Conservation (phyloP, 139 green algal species). For the Chlamydomonas sphaeroides region DNA sequence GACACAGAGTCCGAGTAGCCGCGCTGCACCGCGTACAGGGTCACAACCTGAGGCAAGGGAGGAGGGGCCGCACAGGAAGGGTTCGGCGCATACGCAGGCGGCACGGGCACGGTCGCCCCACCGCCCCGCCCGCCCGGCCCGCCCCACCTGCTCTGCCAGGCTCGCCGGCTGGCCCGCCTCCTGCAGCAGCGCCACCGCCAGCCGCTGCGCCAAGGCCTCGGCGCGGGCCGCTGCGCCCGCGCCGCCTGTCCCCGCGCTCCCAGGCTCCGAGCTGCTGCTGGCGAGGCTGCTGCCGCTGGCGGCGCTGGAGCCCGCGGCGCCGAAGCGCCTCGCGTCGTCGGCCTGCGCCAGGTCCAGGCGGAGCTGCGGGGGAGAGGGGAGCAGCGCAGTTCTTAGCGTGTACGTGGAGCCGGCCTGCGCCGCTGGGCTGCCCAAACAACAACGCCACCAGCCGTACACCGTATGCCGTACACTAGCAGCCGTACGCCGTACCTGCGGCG, state of each 20-base stretch:
- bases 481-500: conserved; percentile 65
- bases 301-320: not conserved
- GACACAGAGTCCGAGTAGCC: conserved; percentile 53
- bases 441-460: too few relatives aligned
- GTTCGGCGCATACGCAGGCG: too few relatives aligned
- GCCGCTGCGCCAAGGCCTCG: conserved; percentile 41
- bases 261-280: not conserved
- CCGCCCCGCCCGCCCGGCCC: too few relatives aligned
- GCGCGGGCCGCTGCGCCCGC: conserved; percentile 30
- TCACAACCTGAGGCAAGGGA: conserved; percentile 60
- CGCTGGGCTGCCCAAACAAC: too few relatives aligned
- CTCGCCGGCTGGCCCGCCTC: conserved; percentile 48
- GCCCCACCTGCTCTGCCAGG: conserved; percentile 21
- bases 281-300: not conserved
- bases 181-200: conserved; percentile 65
- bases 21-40: conserved; percentile 60
- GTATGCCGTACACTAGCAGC: too few relatives aligned
- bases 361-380: conserved; percentile 38
- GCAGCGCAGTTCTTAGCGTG: too few relatives aligned
- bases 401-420: too few relatives aligned
- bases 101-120: too few relatives aligned
- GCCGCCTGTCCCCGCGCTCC: too few relatives aligned
- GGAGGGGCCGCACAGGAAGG: too few relatives aligned
- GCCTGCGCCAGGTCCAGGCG: conserved; percentile 81
- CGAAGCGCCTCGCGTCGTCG: conserved; percentile 62